Conservation (phyloP, 306 rosid genomes). For the Coriaria nepalensis region DNA sequence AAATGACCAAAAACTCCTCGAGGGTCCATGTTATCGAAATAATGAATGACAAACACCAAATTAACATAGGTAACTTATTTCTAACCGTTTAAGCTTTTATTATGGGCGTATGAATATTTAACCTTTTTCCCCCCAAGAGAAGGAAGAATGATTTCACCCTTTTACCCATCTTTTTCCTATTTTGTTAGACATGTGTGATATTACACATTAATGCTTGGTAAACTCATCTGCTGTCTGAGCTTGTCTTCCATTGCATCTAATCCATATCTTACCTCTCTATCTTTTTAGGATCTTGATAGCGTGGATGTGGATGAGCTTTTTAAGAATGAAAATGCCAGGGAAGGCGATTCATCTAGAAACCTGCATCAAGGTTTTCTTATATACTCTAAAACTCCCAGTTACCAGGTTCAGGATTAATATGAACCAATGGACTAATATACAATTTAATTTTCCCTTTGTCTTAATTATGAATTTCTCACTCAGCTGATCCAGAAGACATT, state of each 20-base stretch:
- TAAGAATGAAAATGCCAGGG: slow-evolving; percentile 18
- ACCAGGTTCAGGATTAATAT: slow-evolving; percentile 1
- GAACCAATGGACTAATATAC: slow-evolving; percentile 3
- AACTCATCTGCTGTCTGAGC: too few species aligned
- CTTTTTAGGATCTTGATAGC: slow-evolving; percentile 58
- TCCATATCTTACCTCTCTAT: slow-evolving; percentile 5
- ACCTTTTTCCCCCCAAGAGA: too few species aligned
- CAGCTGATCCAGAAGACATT: slow-evolving; percentile 62
- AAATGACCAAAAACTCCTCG: too few species aligned
- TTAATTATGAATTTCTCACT: slow-evolving; percentile 4
- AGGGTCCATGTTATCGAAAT: too few species aligned
- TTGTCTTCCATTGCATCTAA: background rate
- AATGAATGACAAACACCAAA: too few species aligned
- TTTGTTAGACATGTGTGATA: background rate
- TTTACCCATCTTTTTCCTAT: too few species aligned
- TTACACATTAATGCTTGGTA: background rate
- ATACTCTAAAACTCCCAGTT: slow-evolving; percentile 10
- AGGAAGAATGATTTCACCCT: too few species aligned
- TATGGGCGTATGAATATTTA: too few species aligned
- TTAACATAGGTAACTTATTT: too few species aligned
- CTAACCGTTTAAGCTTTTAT: too few species aligned
- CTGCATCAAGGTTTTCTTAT: slow-evolving; percentile 54
- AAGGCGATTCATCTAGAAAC: slow-evolving; percentile 28
- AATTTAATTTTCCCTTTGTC: slow-evolving; percentile 11
- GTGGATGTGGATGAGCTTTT: slow-evolving; percentile 49